Base-by-base conservation (phyloP, 352 stramenopile species). In the Globisporangium iwayamae region DNA sequence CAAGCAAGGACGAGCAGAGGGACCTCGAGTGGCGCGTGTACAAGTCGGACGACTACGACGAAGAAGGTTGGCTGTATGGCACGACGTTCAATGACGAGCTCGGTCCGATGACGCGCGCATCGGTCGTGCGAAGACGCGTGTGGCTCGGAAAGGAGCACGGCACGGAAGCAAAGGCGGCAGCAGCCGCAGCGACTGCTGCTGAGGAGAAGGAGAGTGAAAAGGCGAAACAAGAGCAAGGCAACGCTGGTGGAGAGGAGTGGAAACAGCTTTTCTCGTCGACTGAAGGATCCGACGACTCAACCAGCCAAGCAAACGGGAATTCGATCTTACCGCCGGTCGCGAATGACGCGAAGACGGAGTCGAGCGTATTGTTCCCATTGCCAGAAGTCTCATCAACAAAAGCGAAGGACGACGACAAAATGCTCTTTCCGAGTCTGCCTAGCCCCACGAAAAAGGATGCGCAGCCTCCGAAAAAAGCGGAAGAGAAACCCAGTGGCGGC, bases 31-130 rank as follows among this genome's bases (percentile, higher is more conserved):
- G 86, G 86, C 71, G 77, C n/a, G 73, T 93, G 36, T 95, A 92
- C 76, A 90, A 88, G 60, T 79, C 83, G 6, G 73, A 90, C 41
- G 86, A 94, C 65, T 95, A 95, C 65, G 86, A 95, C 52, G 79
- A 87, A 45, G 85, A 95, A 65, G 86, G 86, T 16, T 95, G 86
- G 86, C 74, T 95, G 22, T 95, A 95, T 57, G 78, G 83, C 32
- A 63, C 74, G 4, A 76, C 68, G n/a, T 95, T 95, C 66, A 65
- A 73, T 9, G 81, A 87, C 14, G 74, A 85, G 34, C 72, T 89
- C 58, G 86, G 84, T 0, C 72, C 72, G 18, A 91, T 89, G 70
- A 86, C 78, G 10, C 71, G 76, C 7, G 74, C 62, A 28, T 87
- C 83, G n/a, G 74, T 83, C 13, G 83, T 95, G 38, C 86, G 86